Percentiles rank a stretch among this genome's conserved stretches.
Conservation (phyloP, 75 land plant species). For the Chamaecyparis obtusa region DNA sequence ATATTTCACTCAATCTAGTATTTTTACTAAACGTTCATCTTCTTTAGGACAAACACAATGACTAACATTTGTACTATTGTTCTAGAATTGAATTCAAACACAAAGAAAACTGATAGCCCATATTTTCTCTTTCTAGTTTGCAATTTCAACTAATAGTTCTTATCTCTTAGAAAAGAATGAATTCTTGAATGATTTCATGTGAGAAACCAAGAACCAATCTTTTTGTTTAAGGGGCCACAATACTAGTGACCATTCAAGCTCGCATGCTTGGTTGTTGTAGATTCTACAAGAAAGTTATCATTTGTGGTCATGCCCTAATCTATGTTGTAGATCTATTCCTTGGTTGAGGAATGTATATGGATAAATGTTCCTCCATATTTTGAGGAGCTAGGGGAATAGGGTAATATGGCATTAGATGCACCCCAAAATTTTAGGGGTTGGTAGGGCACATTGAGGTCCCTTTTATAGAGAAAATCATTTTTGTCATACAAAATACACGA, state of each 20-base stretch:
- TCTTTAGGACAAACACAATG: not conserved
- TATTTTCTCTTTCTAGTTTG: not conserved
- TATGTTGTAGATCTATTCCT: not conserved
- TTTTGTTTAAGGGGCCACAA: not conserved
- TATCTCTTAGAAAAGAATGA: not conserved
- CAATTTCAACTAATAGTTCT: not conserved
- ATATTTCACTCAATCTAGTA: not conserved
- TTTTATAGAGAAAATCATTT: too few species aligned
- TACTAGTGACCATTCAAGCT: not conserved
- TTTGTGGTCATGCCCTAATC: not conserved
- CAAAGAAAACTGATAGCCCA: not conserved
- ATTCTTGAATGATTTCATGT: not conserved
- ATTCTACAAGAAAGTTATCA: not conserved
- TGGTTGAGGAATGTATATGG: not conserved
- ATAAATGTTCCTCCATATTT: not conserved
- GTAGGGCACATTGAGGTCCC: not conserved
- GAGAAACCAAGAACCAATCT: not conserved
- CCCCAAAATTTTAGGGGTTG: too few species aligned
- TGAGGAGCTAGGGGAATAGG: too few species aligned
- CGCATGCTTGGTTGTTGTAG: not conserved
- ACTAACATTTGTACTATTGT: not conserved
- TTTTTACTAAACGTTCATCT: not conserved
- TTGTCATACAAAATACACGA: too few species aligned
- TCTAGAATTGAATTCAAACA: not conserved
- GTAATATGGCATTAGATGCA: too few species aligned